Evolutionary conservation across 2,329 filamentous ascomycete genomes (phyloP), one percentile per base, ranked within the genome.

Genomic region (Byssothecium circinans): DNA sequence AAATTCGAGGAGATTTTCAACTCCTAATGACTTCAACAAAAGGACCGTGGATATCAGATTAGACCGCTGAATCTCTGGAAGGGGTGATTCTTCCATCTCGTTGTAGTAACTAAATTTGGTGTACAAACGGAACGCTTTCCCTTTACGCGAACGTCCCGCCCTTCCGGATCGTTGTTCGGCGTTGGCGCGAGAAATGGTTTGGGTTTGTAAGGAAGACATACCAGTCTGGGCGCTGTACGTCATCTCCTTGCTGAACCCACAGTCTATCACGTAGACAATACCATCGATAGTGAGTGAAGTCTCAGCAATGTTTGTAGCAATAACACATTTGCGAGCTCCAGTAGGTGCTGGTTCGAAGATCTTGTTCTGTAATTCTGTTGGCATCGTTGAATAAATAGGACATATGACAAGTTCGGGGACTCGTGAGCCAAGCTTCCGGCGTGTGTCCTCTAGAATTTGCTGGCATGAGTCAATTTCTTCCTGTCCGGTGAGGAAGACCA

Each of bases 241-340:
- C 58, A 96, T 96, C 66, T 97, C 90, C 70, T 99, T 99, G 53
- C 94, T 90, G 56, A 95, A 95, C 0, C 94, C 94, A 0, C 89
- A 89, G 60, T 99, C 94, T 50, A 97, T 95, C 29, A 97, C 94
- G 67, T 95, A 96, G 8, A 92, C 88, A 50, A 97, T 95, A 14
- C 91, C 92, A 67, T 97, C 91, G 48, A 99, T 96, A 0, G 94
- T 99, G 64, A 99, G 75, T 76, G 85, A 91, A 0, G 94, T 99
- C 70, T 99, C 94, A 2, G 94, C 94, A 69, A 99, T 97, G 66
- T 99, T 99, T 2, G 94, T 97, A 0, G 92, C 91, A 30, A 97
- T 75, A 0, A 99, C 90, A 0, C 97, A 90, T 67, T 97, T 99
- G 22, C 94, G 82, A 0, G 88, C 86, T 15, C 86, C 86, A 0